Percentiles rank a stretch among this genome's conserved stretches.
phyloP scores from a whole-genome alignment of 306 rosid genomes.

The Abrus precatorius region DNA sequence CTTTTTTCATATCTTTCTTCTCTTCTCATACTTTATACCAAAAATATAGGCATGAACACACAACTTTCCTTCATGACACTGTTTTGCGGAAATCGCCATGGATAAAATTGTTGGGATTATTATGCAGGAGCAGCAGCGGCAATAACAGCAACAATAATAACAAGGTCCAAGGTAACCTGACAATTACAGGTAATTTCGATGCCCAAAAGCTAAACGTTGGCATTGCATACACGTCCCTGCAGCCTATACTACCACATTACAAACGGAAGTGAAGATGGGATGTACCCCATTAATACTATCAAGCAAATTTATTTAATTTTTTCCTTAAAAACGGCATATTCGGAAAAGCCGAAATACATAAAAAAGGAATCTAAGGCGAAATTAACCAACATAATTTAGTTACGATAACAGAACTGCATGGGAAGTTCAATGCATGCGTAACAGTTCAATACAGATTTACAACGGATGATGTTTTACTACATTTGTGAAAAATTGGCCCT shows the following conservation, averaged over 20 bases:
- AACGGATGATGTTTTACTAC: conserved; percentile 49
- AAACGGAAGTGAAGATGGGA: not conserved
- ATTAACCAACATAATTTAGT: not conserved
- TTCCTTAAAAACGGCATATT: not conserved
- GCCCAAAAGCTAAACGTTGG: not conserved
- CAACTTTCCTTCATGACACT: too few relatives aligned
- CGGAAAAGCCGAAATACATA: not conserved
- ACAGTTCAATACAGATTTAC: conserved; percentile 55
- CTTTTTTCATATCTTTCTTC: too few relatives aligned
- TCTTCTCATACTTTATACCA: too few relatives aligned
- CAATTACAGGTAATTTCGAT: not conserved
- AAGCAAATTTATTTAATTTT: too few relatives aligned
- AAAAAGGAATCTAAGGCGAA: not conserved
- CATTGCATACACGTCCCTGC: not conserved
- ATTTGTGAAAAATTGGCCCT: conserved; percentile 52
- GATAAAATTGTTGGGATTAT: not conserved
- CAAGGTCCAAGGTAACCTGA: too few relatives aligned
- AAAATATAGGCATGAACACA: too few relatives aligned
- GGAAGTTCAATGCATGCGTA: conserved; percentile 42
- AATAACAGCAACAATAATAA: too few relatives aligned
- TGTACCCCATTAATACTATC: not conserved
- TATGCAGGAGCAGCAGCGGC: too few relatives aligned
- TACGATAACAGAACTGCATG: conserved; percentile 14
- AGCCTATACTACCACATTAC: not conserved
- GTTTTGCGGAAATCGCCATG: not conserved